Evolutionary conservation across 2,329 filamentous ascomycete genomes (phyloP).

Genomic region (Exophiala bonariae): DNA sequence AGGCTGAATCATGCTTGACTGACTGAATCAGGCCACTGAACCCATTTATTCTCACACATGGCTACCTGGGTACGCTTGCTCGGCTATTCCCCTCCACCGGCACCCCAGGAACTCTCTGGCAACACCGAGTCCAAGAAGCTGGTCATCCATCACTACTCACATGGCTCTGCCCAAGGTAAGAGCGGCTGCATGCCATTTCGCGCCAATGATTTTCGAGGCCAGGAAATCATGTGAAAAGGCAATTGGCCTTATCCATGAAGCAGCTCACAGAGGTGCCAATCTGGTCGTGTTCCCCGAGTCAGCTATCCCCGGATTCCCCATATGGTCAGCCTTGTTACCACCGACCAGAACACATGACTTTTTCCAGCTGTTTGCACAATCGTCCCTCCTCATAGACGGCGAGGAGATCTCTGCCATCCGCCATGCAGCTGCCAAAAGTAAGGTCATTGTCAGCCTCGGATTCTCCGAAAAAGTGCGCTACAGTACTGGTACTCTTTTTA

Average conservation of each 20-base stretch:
- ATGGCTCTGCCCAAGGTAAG: slow-evolving; percentile 31
- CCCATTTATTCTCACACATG: no score
- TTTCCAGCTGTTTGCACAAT: slow-evolving; percentile 47
- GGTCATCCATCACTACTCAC: not conserved
- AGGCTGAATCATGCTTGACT: no score
- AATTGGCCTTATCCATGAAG: slow-evolving; percentile 46
- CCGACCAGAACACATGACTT: slow-evolving; percentile 49
- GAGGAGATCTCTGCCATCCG: slow-evolving; percentile 47
- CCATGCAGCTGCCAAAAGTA: slow-evolving; percentile 37
- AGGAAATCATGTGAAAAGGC: slow-evolving; percentile 48
- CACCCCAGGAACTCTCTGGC: no score
- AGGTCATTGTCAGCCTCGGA: slow-evolving; percentile 49
- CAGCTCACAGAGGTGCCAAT: slow-evolving; percentile 45
- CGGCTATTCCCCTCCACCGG: no score
- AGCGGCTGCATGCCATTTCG: slow-evolving; percentile 35
- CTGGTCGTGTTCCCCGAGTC: slow-evolving; percentile 57
- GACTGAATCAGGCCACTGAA: no score
- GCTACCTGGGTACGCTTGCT: no score
- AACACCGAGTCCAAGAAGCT: no score
- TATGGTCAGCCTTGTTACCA: slow-evolving; percentile 50
- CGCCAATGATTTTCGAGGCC: slow-evolving; percentile 51
- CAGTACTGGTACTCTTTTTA: slow-evolving; percentile 51
- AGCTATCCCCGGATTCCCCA: slow-evolving; percentile 54
- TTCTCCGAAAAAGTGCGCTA: slow-evolving; percentile 49
- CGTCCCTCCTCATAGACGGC: slow-evolving; percentile 49